Evolutionary conservation across 371 early-diverging fungal genomes (phyloP), one percentile per base, ranked within the genome.

Genomic region (Haplosporangium sp.): DNA sequence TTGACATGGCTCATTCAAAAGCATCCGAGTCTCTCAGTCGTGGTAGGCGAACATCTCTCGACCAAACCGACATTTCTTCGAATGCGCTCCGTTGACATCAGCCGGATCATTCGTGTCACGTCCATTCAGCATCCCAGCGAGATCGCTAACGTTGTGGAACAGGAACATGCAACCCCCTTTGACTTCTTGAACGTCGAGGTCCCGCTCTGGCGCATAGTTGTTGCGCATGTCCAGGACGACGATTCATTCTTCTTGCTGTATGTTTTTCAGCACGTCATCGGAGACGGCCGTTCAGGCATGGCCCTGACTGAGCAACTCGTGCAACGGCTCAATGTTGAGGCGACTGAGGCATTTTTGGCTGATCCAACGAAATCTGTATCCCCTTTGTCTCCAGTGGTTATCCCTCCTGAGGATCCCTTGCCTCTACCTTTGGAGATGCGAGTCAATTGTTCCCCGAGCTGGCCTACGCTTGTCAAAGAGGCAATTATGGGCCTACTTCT

Each of bases 141-240:
- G 11, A 37, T 70, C 29, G 21, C 60, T 3, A 42, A 52, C 21
- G 60, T 70, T 1, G 60, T 76, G 8, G 67, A 70, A 38, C 40
- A 67, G 6, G 77, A 76, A n/a, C 77, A 76, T 20, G 37, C 47
- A 4, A 0, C 5, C 0, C 54, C 41, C 1, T 70, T 62, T 50
- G 77, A 76, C 45, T 23, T 29, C 11, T 13, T 48, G 11, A 23
- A 67, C 18, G 20, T 21, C 1, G 47, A 52, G 20, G 21, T 60
- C 29, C 77, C 77, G 7, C 71, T 76, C 47, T 76, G 77, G 77
- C 62, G 67, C 20, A 43, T 70, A 5, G 45, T 67, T 37, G 64
- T 76, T 12, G 71, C 38, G n/a, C 64, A 63, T 21, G 77, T 67
- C 47, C 41, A 59, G 29, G 40, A 66, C 8, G 77, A 70, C n/a